These are phyloP conservation scores for Microdochium nivale DNA, from an alignment of 2,329 filamentous ascomycete species.

Conservation along the genomic window DNA sequence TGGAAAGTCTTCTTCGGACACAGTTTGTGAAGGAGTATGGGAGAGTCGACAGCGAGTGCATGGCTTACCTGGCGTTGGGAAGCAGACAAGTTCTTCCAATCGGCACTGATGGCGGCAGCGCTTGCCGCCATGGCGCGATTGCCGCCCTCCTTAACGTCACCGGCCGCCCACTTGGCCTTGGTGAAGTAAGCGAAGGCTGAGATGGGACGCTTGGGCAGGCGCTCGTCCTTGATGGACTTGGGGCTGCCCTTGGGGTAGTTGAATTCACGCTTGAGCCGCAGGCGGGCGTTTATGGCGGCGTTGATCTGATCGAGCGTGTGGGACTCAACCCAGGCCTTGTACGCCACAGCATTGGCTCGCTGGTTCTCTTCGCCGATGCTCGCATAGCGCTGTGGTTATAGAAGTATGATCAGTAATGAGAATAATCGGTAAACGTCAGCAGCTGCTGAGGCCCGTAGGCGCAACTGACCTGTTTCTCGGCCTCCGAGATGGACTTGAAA, in stretches of 20 bases:
- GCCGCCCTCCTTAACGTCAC: conserved; percentile 7
- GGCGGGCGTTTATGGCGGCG: conserved; percentile 39
- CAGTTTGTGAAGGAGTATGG: conserved; percentile 1
- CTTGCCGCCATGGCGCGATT: conserved; percentile 7
- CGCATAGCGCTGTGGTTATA: conserved; percentile 24
- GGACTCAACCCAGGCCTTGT: conserved; percentile 39
- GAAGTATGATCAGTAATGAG: neutral
- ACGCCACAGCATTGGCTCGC: conserved; percentile 25
- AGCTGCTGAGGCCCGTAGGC: neutral
- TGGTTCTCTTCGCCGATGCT: conserved; percentile 28
- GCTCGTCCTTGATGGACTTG: conserved; percentile 33
- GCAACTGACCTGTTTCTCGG: conserved; percentile 34
- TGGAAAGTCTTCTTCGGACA: too few relatives aligned
- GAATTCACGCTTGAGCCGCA: conserved; percentile 26
- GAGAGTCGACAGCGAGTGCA: neutral
- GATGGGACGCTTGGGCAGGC: conserved; percentile 31
- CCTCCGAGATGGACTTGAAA: conserved; percentile 30
- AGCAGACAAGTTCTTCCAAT: conserved; percentile 34
- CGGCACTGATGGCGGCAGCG: conserved; percentile 14
- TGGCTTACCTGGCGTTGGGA: conserved; percentile 33
- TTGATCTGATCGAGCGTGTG: conserved; percentile 29
- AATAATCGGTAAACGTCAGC: too few relatives aligned
- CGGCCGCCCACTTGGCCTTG: conserved; percentile 25
- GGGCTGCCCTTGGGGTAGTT: conserved; percentile 14
- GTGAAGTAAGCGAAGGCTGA: conserved; percentile 27